Percentiles rank a stretch among this genome's conserved stretches.
These are phyloP conservation scores for Clonostachys sp. DNA, from an alignment of 2,329 filamentous ascomycete species.

Conservation along the genomic window DNA sequence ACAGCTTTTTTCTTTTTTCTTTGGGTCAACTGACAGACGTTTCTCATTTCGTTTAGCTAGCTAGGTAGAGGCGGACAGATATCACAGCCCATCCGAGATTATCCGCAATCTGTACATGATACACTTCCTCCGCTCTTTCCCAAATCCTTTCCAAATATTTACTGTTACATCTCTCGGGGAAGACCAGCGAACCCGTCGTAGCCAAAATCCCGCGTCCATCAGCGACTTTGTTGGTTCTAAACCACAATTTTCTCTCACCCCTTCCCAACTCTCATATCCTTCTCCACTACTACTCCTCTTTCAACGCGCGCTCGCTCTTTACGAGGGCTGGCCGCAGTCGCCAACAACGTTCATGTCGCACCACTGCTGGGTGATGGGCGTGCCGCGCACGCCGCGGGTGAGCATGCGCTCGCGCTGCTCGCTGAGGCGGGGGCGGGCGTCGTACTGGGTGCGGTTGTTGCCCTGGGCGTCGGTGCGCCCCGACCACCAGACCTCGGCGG, in stretches of 20 bases:
- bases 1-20: no score
- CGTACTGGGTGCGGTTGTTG: constrained; percentile 65
- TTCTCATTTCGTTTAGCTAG: no score
- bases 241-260: not conserved
- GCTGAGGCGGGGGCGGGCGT: constrained; percentile 63
- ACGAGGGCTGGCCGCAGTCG: not conserved
- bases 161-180: not conserved
- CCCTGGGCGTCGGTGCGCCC: constrained; percentile 62
- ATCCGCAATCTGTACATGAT: no score
- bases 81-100: no score
- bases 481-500: constrained; percentile 77
- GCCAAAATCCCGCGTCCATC: not conserved
- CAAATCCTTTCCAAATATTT: no score
- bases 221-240: not conserved
- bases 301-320: constrained; percentile 1
- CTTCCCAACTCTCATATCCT: no score
- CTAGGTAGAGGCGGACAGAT: no score
- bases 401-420: constrained; percentile 77
- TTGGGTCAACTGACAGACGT: no score
- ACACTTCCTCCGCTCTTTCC: no score
- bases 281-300: no score
- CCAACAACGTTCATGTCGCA: constrained; percentile 48
- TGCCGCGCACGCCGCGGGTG: constrained; percentile 57
- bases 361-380: constrained; percentile 67
- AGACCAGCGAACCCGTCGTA: not conserved